Percentiles rank a stretch among this genome's conserved stretches.
Evolutionary conservation across 495 filamentous ascomycete species (phyloP).

Genomic region (Penicillium salamii): DNA sequence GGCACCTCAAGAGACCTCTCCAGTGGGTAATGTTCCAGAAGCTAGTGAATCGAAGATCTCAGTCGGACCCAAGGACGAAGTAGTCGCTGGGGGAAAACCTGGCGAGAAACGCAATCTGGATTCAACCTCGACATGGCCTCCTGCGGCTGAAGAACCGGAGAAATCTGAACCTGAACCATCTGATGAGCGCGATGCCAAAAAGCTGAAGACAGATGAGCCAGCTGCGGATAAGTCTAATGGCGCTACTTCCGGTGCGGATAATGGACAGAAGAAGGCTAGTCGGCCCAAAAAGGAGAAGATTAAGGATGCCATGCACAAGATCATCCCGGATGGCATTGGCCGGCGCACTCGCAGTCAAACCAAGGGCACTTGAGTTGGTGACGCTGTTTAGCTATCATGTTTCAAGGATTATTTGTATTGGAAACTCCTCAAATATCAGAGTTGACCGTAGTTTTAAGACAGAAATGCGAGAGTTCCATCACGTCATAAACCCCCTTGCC

Average conservation of each 20-base stretch:
- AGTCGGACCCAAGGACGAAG: slow-evolving; percentile 11
- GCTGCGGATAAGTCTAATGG: slow-evolving; percentile 14
- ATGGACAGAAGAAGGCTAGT: slow-evolving; percentile 28
- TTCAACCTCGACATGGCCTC: slow-evolving; percentile 6
- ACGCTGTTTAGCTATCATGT: not conserved
- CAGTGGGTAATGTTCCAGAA: not conserved
- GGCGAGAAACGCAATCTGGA: slow-evolving; percentile 37
- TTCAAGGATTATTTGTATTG: not conserved
- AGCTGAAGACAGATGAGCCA: slow-evolving; percentile 26
- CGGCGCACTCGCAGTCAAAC: slow-evolving; percentile 44
- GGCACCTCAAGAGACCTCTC: not conserved
- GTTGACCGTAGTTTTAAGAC: too few species aligned
- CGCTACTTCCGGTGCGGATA: slow-evolving; percentile 7
- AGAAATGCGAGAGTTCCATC: too few species aligned
- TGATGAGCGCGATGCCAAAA: slow-evolving; percentile 24
- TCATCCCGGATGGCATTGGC: slow-evolving; percentile 35
- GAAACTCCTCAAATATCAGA: too few species aligned
- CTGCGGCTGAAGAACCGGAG: slow-evolving; percentile 6
- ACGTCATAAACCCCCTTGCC: too few species aligned
- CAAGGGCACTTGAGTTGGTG: slow-evolving; percentile 21
- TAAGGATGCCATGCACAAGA: slow-evolving; percentile 31
- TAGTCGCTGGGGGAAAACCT: slow-evolving; percentile 28
- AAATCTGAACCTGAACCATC: slow-evolving; percentile 12
- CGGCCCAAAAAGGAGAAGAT: slow-evolving; percentile 38
- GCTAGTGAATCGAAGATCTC: not conserved